These are phyloP conservation scores for Hymenoscyphus repandus DNA, from an alignment of 2,329 filamentous ascomycete genomes.

Conservation along the genomic window DNA sequence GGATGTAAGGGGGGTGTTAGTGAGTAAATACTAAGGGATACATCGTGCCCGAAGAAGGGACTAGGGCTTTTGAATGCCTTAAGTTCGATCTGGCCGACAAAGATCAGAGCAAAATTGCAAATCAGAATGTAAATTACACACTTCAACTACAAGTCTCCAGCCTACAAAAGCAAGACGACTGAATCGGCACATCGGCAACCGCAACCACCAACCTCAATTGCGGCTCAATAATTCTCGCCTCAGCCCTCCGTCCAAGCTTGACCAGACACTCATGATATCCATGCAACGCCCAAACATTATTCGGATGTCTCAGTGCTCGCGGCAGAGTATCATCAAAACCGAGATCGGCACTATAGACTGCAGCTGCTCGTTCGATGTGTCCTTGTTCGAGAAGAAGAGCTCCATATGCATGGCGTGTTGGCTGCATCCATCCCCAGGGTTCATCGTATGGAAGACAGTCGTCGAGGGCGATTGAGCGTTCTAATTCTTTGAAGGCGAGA, in stretches of 20 bases:
- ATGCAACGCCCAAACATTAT: constrained; percentile 72
- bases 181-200: constrained; percentile 54
- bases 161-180: constrained; percentile 54
- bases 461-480: constrained; percentile 52
- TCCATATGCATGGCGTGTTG: constrained; percentile 64
- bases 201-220: constrained; percentile 48
- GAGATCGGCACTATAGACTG: constrained; percentile 56
- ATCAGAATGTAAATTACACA: too few species aligned
- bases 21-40: too few species aligned
- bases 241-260: constrained; percentile 43
- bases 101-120: too few species aligned
- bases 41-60: too few species aligned
- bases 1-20: too few species aligned
- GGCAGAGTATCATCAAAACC: constrained; percentile 56
- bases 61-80: too few species aligned
- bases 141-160: not conserved
- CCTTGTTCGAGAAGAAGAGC: constrained; percentile 65
- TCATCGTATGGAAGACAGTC: constrained; percentile 65
- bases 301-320: constrained; percentile 60
- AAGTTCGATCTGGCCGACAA: too few species aligned
- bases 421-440: constrained; percentile 78
- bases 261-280: constrained; percentile 67
- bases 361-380: constrained; percentile 48
- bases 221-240: constrained; percentile 42
- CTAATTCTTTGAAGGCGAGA: constrained; percentile 53